Base-by-base conservation (phyloP, 2,329 filamentous ascomycete species). In the Rosellinia necatrix region DNA sequence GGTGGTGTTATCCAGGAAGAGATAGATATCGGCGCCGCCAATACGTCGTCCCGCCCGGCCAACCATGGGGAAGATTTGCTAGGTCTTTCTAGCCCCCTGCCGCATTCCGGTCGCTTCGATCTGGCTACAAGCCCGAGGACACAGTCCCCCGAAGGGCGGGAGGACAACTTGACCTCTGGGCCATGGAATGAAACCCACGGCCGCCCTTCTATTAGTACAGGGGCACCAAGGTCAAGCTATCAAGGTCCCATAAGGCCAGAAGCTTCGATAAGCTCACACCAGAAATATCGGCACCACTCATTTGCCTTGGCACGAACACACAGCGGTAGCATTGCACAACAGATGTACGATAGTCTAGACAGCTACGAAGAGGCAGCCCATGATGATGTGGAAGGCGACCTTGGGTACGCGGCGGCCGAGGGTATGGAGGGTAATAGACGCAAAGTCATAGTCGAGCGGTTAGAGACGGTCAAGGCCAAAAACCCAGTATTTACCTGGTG, bases 401-500 rank as follows among this genome's bases (percentile, higher is more conserved):
- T 99, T 24, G 94, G 94, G 8, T 99, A 96, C 74, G 91, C 92
- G 9, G 93, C 92, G 1, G 94, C 94, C 0, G 91, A 93, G 71
- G 94, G 91, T 22, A 91, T 96, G 84, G 94, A 97, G 74, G 90
- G 90, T 10, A 90, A 92, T 68, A 87, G 89, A 71, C 84, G 92
- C 66, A 96, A 94, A 74, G 94, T 99, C 43, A 97, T 99, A 78
- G 92, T 99, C 43, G 94, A 99, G 79, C 82, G 94, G 61, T 76
- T 99, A 56, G 94, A 99, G 78, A 90, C 93, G 58, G 94, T 99
- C 60, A 97, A 97, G 81, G 91, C 87, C 70, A 89, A 89, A 71
- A 96, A 96, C 70, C 94, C 94, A 2, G 92, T 99, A 27, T 99
- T 99, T 74, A 96, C 90, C 40, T 99, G 94, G 90, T 99, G 94